These are phyloP conservation scores for Cutaneotrichosporon cavernicola DNA, from an alignment of 1,284 basidiomycete genomes.

Conservation along the genomic window DNA sequence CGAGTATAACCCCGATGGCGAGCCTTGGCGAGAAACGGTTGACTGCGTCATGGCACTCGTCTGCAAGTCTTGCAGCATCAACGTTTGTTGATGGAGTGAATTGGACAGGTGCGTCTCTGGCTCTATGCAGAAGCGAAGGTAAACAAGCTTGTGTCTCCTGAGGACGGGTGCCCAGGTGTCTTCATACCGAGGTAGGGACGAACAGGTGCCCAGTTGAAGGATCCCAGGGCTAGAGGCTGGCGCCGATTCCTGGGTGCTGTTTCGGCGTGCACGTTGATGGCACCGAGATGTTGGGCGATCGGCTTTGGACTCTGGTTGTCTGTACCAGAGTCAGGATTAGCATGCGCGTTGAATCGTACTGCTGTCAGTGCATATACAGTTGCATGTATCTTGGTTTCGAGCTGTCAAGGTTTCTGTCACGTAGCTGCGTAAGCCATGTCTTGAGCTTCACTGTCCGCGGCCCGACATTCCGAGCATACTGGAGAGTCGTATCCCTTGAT, in stretches of 20 bases:
- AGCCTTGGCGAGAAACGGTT: not conserved
- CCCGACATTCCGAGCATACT: not conserved
- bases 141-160: slow-evolving; percentile 2
- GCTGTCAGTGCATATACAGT: not conserved
- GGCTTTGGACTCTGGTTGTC: not conserved
- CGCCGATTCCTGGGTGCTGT: not conserved
- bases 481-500: not conserved
- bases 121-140: not conserved
- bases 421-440: not conserved
- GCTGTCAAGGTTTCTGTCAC: not conserved
- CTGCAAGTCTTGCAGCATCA: too few relatives aligned
- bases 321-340: too few relatives aligned
- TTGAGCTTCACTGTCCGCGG: not conserved
- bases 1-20: not conserved
- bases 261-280: not conserved
- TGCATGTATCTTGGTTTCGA: not conserved
- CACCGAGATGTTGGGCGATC: not conserved
- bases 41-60: not conserved
- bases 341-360: too few relatives aligned
- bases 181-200: not conserved
- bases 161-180: not conserved
- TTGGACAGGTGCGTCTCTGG: not conserved
- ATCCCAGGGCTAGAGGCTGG: not conserved
- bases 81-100: not conserved
- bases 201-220: not conserved